Evolutionary conservation across 148 eudicot genomes (phyloP).

Genomic region (Amaranthus cruentus): DNA sequence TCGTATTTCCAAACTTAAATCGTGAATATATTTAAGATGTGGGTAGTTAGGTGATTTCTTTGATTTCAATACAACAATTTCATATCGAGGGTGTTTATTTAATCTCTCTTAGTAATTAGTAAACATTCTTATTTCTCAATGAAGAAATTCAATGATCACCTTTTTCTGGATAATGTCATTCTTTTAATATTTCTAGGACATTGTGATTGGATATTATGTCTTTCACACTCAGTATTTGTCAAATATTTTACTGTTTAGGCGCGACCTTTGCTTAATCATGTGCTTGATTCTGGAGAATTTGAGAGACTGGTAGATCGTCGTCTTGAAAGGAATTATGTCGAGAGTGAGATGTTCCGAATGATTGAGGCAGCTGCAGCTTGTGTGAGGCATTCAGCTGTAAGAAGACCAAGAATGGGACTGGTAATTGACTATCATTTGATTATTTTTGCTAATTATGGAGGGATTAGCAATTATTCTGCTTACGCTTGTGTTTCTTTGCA

Average conservation of each 20-base stretch:
- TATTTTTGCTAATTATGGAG: neutral
- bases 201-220: neutral
- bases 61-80: neutral
- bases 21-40: neutral
- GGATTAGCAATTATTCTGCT: neutral
- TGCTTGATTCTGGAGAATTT: constrained; percentile 53
- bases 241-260: constrained; percentile 45
- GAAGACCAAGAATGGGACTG: constrained; percentile 94
- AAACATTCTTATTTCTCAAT: neutral
- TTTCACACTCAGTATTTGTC: neutral
- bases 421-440: constrained; percentile 26
- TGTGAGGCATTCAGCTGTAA: constrained; percentile 70
- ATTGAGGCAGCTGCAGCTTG: constrained; percentile 92
- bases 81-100: neutral
- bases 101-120: neutral
- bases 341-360: constrained; percentile 54
- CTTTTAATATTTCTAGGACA: neutral
- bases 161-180: neutral
- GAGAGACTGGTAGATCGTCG: constrained; percentile 61
- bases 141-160: neutral
- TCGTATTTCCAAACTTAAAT: neutral
- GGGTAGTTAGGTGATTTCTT: neutral
- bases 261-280: constrained; percentile 78
- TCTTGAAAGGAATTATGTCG: constrained; percentile 54
- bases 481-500: constrained; percentile 12